A percentile compares a stretch with the other conserved stretches of the same genome.
Conservation (phyloP, 257 asterid genomes). For the Oldenlandia corymbosa region DNA sequence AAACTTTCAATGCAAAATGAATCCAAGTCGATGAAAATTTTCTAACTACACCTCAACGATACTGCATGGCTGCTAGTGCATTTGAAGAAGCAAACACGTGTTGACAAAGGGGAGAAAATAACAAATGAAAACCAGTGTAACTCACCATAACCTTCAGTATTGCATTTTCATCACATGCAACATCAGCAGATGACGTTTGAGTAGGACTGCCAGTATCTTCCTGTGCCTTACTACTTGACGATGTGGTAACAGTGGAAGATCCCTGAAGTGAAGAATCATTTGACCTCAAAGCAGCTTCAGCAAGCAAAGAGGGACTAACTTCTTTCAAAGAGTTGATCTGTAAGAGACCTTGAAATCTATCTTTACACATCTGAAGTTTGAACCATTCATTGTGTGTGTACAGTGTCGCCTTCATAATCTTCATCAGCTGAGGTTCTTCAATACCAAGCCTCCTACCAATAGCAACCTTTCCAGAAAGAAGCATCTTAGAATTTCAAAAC, state of each 20-base stretch:
- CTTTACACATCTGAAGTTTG: constrained; percentile 96
- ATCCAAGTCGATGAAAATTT: too few relatives aligned
- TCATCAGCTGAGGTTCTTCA: constrained; percentile 95
- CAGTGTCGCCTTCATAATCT: constrained; percentile 70
- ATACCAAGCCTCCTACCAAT: constrained; percentile 78
- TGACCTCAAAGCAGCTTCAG: constrained; percentile 52
- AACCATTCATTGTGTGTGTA: constrained; percentile 86
- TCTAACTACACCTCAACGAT: too few relatives aligned
- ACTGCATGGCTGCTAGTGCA: neutral
- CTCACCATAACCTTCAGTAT: constrained; percentile 96
- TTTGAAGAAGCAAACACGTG: neutral
- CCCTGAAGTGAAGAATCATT: constrained; percentile 60
- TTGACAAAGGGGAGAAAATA: too few relatives aligned
- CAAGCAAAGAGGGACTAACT: constrained; percentile 47
- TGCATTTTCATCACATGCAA: constrained; percentile 80
- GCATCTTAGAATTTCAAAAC: neutral
- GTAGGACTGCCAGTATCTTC: constrained; percentile 77
- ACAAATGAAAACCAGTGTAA: too few relatives aligned
- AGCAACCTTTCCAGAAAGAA: constrained; percentile 59
- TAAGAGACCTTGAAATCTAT: constrained; percentile 78
- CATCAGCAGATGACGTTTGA: constrained; percentile 56
- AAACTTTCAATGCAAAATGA: too few relatives aligned
- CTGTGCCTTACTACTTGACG: constrained; percentile 53
- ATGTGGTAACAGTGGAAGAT: constrained; percentile 63
- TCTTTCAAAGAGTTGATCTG: constrained; percentile 73